phyloP scores from a whole-genome alignment of 2,329 filamentous ascomycete species.

The Thermoascus crustaceus region DNA sequence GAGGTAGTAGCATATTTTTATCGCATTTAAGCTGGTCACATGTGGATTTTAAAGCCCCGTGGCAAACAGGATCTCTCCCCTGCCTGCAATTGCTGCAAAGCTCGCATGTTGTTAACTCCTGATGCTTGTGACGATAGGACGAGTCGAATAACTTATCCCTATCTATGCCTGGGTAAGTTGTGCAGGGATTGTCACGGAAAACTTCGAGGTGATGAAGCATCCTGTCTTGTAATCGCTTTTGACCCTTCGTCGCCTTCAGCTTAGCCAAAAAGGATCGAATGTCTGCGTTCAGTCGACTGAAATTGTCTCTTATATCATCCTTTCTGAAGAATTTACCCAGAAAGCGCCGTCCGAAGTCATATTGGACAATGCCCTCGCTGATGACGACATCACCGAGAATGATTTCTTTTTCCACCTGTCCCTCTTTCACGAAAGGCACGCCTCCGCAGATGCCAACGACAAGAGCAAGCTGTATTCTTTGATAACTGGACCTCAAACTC shows the following conservation, averaged over 20 bases:
- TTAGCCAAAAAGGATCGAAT: not conserved
- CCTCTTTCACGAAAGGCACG: not conserved
- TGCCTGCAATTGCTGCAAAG: too few species aligned
- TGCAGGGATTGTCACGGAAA: too few species aligned
- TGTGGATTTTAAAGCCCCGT: too few species aligned
- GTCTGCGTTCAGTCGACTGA: not conserved
- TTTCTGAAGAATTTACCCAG: constrained; percentile 9
- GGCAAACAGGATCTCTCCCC: too few species aligned
- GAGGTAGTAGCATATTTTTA: too few species aligned
- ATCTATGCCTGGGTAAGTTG: too few species aligned
- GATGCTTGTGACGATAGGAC: too few species aligned
- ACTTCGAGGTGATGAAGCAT: too few species aligned
- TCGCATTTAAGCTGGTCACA: too few species aligned
- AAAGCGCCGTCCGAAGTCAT: constrained; percentile 21
- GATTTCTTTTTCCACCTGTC: constrained; percentile 10
- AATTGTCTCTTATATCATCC: not conserved
- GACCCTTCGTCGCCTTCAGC: not conserved
- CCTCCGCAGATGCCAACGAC: constrained; percentile 6
- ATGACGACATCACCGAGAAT: constrained; percentile 24
- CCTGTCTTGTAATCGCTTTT: too few species aligned
- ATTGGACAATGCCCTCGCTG: constrained; percentile 18
- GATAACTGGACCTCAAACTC: constrained; percentile 4
- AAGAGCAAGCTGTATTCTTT: constrained; percentile 2
- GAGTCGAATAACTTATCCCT: too few species aligned
- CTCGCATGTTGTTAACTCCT: too few species aligned